phyloP scores from a whole-genome alignment of 2,329 filamentous ascomycete species.

The Orbilia ellipsospora region DNA sequence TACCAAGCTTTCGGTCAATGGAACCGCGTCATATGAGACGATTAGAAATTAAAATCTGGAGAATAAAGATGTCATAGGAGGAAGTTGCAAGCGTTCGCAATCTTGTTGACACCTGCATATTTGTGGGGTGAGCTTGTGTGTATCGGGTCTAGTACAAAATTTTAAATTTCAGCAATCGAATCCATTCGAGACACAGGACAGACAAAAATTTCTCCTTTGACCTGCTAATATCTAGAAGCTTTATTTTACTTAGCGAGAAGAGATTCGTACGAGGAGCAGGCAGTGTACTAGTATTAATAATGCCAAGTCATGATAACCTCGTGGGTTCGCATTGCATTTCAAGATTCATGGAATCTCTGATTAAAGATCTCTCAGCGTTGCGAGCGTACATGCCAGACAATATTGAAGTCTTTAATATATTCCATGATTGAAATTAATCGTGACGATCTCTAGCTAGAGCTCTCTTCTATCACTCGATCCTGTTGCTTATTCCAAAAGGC shows the following conservation, averaged over 20 bases:
- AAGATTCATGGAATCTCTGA: neutral
- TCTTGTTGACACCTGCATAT: constrained; percentile 1
- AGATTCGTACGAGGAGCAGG: neutral
- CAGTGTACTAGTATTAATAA: neutral
- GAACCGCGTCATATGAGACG: too few relatives aligned
- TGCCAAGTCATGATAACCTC: neutral
- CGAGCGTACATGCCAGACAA: too few relatives aligned
- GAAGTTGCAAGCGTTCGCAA: constrained; percentile 1
- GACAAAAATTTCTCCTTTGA: neutral
- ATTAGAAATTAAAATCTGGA: too few relatives aligned
- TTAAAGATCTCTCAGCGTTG: too few relatives aligned
- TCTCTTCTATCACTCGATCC: too few relatives aligned
- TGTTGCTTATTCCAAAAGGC: neutral
- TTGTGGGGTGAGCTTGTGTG: neutral
- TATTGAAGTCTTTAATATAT: too few relatives aligned
- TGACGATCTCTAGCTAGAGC: too few relatives aligned
- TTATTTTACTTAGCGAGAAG: neutral
- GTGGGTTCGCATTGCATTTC: neutral
- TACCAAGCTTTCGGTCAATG: too few relatives aligned
- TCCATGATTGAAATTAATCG: too few relatives aligned
- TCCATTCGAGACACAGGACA: neutral
- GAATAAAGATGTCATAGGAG: too few relatives aligned
- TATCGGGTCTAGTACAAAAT: constrained; percentile 3
- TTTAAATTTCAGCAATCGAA: too few relatives aligned
- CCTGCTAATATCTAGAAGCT: neutral